Conservation (phyloP, 2,329 filamentous ascomycete species). For the Penicillium hordei region DNA sequence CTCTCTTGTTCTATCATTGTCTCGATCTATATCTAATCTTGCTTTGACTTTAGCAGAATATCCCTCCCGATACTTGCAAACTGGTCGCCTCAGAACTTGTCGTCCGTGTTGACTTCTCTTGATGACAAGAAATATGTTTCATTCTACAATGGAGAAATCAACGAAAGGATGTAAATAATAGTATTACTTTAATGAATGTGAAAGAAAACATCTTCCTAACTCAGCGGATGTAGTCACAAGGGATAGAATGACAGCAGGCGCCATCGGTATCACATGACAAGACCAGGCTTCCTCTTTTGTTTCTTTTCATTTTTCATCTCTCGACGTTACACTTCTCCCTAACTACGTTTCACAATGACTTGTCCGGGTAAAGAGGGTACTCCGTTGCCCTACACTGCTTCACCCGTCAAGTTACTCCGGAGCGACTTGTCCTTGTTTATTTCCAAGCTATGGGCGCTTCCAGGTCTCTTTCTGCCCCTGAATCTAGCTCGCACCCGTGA, state of each 20-base stretch:
- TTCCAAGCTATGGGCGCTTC: slow-evolving; percentile 44
- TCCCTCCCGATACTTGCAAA: not conserved
- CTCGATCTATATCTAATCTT: not conserved
- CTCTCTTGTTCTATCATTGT: not conserved
- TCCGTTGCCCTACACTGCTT: slow-evolving; percentile 40
- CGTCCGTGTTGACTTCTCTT: not conserved
- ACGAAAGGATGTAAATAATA: not conserved
- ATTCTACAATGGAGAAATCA: not conserved
- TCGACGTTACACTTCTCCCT: not conserved
- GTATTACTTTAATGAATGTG: not conserved
- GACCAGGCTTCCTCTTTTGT: not conserved
- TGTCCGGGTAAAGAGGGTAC: slow-evolving; percentile 11
- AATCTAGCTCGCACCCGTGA: slow-evolving; percentile 51
- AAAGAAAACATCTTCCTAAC: too few relatives aligned
- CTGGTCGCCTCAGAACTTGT: not conserved
- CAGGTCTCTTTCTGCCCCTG: slow-evolving; percentile 62
- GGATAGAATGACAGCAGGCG: not conserved
- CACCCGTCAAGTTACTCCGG: slow-evolving; percentile 41
- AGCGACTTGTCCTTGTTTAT: slow-evolving; percentile 43
- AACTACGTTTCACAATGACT: slow-evolving; percentile 2
- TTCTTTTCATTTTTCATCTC: not conserved
- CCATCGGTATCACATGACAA: slow-evolving; percentile 7
- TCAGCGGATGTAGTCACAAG: not conserved
- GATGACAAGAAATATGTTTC: not conserved
- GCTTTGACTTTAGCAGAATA: not conserved